Base-by-base conservation (phyloP, 805 yeast genomes). In the Zygoascus bituminiphila region DNA sequence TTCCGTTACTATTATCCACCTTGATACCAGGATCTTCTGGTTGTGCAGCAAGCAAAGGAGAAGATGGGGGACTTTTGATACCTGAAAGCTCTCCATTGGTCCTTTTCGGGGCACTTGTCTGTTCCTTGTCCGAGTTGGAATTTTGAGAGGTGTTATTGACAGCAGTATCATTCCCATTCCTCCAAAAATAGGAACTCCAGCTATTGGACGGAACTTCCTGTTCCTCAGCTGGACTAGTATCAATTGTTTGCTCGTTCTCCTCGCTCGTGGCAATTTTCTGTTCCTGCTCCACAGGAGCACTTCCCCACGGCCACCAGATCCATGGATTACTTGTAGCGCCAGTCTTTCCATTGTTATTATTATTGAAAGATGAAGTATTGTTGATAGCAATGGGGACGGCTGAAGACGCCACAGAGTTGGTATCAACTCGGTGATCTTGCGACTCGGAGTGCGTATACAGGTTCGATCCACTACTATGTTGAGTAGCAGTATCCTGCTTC, bases 101-200 rank as follows among this genome's bases (percentile, higher is more conserved):
- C n/a, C n/a, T n/a, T n/a, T n/a, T n/a, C n/a, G n/a, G n/a, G n/a
- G n/a, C n/a, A n/a, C n/a, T n/a, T n/a, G n/a, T n/a, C 15, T 12
- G 33, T 29, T 29, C 9, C 4, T 12, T 29, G 4, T 12, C 10
- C n/a, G 33, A 4, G n/a, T 29, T 29, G n/a, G 33, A 15, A 15
- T 4, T 12, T 29, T 29, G 4, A 29, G 3, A 12, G 9, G 10
- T 15, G 33, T n/a, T 19, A 3, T 17, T 21, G 5, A 12, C 20
- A 12, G 9, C 12, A 17, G 23, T 42, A 22, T 41, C n/a, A 12
- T 35, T 42, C 14, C 17, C 38, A 19, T 31, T 51, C 43, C 43
- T 29, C 45, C 38, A 47, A 20, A 33, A 42, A n/a, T 31, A 37
- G 8, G 50, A 43, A 24, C 37, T 42, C 50, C 50, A 47, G 24